These are phyloP conservation scores for Chenopodium suecicum DNA, from an alignment of 148 eudicot genomes.

Conservation along the genomic window DNA sequence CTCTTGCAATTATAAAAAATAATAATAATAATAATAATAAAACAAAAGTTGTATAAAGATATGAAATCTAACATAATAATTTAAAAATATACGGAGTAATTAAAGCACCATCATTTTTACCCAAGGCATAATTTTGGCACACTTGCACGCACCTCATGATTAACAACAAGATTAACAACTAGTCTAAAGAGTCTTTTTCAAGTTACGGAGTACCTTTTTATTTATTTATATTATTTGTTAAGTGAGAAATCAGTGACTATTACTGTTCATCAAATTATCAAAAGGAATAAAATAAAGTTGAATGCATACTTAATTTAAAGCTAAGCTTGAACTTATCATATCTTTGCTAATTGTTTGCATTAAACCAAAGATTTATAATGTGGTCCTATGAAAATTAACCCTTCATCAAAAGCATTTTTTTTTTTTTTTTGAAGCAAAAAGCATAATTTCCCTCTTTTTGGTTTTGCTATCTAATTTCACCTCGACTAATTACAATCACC, in stretches of 20 bases:
- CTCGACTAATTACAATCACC: background rate
- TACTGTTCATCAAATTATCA: background rate
- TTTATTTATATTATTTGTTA: background rate
- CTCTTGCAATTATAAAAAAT: too few relatives aligned
- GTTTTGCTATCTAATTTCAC: background rate
- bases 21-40: too few relatives aligned
- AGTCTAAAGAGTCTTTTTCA: too few relatives aligned
- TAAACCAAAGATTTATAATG: background rate
- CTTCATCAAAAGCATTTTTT: background rate
- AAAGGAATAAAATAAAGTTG: background rate
- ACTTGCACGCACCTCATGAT: background rate
- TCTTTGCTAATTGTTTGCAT: background rate
- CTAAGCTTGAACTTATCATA: background rate
- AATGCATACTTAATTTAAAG: background rate
- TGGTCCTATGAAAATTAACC: constrained; percentile 8
- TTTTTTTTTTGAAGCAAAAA: too few relatives aligned
- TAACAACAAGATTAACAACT: background rate
- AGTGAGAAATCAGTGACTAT: constrained; percentile 8
- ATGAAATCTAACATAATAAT: too few relatives aligned
- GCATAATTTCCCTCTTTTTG: background rate
- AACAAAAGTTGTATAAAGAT: too few relatives aligned
- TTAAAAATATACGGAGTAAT: too few relatives aligned
- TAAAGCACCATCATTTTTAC: too few relatives aligned
- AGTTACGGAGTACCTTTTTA: too few relatives aligned
- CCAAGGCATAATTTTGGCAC: too few relatives aligned